These are phyloP conservation scores for Leccinum subatratum DNA, from an alignment of 1,284 basidiomycete genomes.

Conservation along the genomic window DNA sequence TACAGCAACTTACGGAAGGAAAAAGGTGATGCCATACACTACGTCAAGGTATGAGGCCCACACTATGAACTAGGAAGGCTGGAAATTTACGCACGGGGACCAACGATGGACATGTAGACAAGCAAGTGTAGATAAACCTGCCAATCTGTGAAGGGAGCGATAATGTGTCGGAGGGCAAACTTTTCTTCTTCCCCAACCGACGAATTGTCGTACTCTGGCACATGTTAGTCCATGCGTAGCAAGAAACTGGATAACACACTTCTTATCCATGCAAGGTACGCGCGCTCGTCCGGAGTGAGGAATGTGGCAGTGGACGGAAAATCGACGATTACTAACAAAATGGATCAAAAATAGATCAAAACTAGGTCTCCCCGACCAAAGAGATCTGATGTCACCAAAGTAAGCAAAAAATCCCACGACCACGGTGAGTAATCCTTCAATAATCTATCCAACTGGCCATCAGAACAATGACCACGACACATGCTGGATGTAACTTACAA, in stretches of 20 bases:
- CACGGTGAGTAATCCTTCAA: constrained; percentile 40
- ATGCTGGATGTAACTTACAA: constrained; percentile 22
- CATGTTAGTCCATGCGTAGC: background rate
- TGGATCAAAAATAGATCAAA: background rate
- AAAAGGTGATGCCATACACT: constrained; percentile 59
- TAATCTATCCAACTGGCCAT: constrained; percentile 29
- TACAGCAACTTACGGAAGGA: constrained; percentile 50
- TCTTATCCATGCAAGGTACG: constrained; percentile 49
- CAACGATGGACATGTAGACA: constrained; percentile 56
- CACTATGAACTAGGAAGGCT: background rate
- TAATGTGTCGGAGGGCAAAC: constrained; percentile 37
- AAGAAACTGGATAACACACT: constrained; percentile 35
- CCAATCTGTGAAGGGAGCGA: constrained; percentile 58
- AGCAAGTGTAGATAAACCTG: constrained; percentile 43
- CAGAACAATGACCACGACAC: background rate
- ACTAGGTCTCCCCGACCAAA: background rate
- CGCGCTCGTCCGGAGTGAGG: constrained; percentile 43
- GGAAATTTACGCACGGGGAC: constrained; percentile 45
- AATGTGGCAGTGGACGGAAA: constrained; percentile 45
- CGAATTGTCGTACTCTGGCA: constrained; percentile 52
- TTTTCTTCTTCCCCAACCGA: constrained; percentile 54
- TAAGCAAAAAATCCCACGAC: constrained; percentile 31
- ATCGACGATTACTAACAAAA: constrained; percentile 40
- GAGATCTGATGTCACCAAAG: constrained; percentile 23
- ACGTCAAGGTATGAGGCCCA: constrained; percentile 10